Base-by-base conservation (phyloP, 2,329 filamentous ascomycete genomes). In the Mycocentrospora acerina region DNA sequence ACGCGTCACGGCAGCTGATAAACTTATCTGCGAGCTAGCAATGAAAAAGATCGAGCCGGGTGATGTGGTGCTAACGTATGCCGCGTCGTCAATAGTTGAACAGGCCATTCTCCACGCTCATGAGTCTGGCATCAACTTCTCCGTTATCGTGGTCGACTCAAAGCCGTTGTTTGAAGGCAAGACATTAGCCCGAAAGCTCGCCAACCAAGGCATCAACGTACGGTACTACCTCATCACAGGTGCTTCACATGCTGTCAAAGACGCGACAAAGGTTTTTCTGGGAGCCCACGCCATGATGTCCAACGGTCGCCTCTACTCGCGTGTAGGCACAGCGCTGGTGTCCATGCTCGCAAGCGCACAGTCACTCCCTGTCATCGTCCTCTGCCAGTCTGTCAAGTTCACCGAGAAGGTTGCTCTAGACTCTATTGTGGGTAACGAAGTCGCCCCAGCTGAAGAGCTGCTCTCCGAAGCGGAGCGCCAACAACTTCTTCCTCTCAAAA, bases 381-480 rank as follows among this genome's bases (percentile, higher is more conserved):
- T 94, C 42, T 95, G 89, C 67, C 91, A 97, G 72, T 93, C 86
- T 4, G 84, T 97, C 71, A 98, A 97, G 70, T 96, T 97, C 66
- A 87, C 93, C 58, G 83, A 89, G 55, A 85, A 89, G 41, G 88
- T 96, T 9, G 87, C 89, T 6, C 81, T 94, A 11, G 93, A 97
- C 69, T 91, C 89, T 16, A 88, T 97, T 51, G 91, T 93, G 28
- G 85, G 89, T 59, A 98, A 98, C 66, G 93, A 98, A 72, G 85
- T 96, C 46, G 90, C 81, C 70, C 78, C 90, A 66, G 60, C 88
- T 68, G 81, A 86, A 67, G 76, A 88, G 70, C 70, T 86, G 9
- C 57, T 75, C 34, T 64, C 64, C 2, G 62, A 67, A 29, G 36
- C 51, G 13, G 62, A 67, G 37, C 59, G 64, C 18, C 41, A 49